Evolutionary conservation across 1,284 basidiomycete genomes (phyloP), one percentile per base, ranked within the genome.

Genomic region (Moesziomyces aphidis): DNA sequence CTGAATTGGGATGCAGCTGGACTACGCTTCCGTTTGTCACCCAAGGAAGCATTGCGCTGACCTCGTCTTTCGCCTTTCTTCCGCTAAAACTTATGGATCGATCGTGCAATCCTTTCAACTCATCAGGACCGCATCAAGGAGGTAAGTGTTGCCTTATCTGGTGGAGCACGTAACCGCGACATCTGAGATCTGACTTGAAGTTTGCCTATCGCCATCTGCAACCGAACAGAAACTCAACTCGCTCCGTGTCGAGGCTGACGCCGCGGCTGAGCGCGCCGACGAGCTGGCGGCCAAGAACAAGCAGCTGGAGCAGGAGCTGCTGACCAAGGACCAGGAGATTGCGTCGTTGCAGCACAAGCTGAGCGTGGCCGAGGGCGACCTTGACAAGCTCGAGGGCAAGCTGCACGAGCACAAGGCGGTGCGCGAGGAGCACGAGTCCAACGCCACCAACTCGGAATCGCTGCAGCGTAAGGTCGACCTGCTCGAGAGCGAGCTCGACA

Each of bases 401-500:
- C 86, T 98, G 42, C 78, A 86, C 28, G 90, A 92, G 23, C 88
- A 89, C 79, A 98, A 98, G 87, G 77, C 86, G 39, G 88, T 88
- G 52, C 88, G 89, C 47, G 89, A 89, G 54, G 94, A 93, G 68
- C 90, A 91, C 65, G 93, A 94, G 82, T 85, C 87, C 39, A 90
- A 90, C 85, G 91, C 90, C 86, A 89, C 89, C 50, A 90, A 90
- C 44, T 92, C 89, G 69, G 95, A 97, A 79, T 89, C 87, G 61
- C 88, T 98, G 56, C 84, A 85, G 59, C 88, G 96, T 81, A 99
- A 99, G 89, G 90, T 98, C 31, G 90, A 92, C 81, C 87, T 98
- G 22, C 88, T 99, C 36, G 97, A 99, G 87, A 93, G 94, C 83
- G 96, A 99, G 87, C 89, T 99, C 22, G 97, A 99, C 84, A 89